Evolutionary conservation across 2,329 filamentous ascomycete genomes (phyloP), one percentile per base, ranked within the genome.

Genomic region (Ophiostoma himal-ulmi): DNA sequence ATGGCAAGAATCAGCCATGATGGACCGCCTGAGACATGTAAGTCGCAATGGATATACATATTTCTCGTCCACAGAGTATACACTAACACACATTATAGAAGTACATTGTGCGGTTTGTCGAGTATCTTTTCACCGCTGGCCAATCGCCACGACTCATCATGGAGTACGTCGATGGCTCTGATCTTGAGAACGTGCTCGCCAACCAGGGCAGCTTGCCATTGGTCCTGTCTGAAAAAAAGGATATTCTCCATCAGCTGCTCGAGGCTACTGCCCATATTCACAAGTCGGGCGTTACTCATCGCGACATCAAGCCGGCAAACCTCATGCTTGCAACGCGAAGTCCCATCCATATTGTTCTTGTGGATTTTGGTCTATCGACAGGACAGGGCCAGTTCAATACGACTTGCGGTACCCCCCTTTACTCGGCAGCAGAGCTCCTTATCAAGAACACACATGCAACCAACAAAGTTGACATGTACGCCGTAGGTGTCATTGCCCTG

Each of bases 231-330:
- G 68, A 70, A 30, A 36, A 66, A 5, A 39, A 57, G 6, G 65
- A 70, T 3, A 52, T 72, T 4, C 14, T 72, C n/a, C 67, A 41
- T 26, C 71, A 72, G 64, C 60, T 71, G 7, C 68, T 73, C 5
- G 37, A 67, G 48, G 71, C 70, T 0, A 36, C 71, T n/a, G 62
- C 36, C 34, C 62, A 73, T 48, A 57, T 73, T 20, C 70, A 73
- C 52, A 30, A 54, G 37, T 39, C 54, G 6, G 41, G 41, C 1
- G 54, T 73, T 3, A 41, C 37, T 1, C 71, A 73, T 64, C 62
- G 68, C 11, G 70, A 72, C 36, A 67, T 72, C 60, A 70, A 75
- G 71, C 73, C 73, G 8, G 72, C 68, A 54, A 72, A 73, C 26
- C 64, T 71, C 20, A 69, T 73, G 34, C 22, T 73, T 3, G 30